Percentiles rank a stretch among this genome's conserved stretches.
Evolutionary conservation across 1,284 basidiomycete species (phyloP).

Genomic region (Austroboletus niveus): DNA sequence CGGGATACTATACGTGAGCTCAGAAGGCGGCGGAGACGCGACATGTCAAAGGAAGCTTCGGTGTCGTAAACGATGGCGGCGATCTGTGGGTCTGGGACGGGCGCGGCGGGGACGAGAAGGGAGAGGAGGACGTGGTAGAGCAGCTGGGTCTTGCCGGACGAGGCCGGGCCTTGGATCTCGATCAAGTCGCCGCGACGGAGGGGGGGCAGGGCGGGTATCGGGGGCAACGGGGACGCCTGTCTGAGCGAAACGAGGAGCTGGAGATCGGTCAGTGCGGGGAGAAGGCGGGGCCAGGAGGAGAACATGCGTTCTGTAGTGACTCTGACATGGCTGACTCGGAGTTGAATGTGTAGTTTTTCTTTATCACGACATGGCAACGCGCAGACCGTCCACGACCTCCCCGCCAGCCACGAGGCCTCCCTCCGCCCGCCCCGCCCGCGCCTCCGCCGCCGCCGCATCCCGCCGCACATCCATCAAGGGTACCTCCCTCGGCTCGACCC

Average conservation of each 20-base stretch:
- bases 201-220: slow-evolving; percentile 25
- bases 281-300: not conserved
- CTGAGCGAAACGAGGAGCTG: slow-evolving; percentile 23
- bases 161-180: slow-evolving; percentile 72
- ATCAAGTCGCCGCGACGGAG: slow-evolving; percentile 48
- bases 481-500: slow-evolving; percentile 33
- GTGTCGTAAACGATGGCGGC: slow-evolving; percentile 67
- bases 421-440: slow-evolving; percentile 46
- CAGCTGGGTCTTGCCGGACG: slow-evolving; percentile 73
- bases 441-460: slow-evolving; percentile 37
- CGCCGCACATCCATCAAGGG: slow-evolving; percentile 53
- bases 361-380: slow-evolving; percentile 31
- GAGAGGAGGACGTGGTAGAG: slow-evolving; percentile 62
- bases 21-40: slow-evolving; percentile 54
- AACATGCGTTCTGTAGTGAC: slow-evolving; percentile 45
- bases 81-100: slow-evolving; percentile 41
- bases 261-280: slow-evolving; percentile 12
- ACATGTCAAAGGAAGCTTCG: slow-evolving; percentile 59
- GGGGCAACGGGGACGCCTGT: slow-evolving; percentile 27
- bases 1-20: slow-evolving; percentile 34
- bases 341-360: not conserved
- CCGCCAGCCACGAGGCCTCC: slow-evolving; percentile 37
- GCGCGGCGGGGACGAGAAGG: slow-evolving; percentile 52
- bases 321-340: slow-evolving; percentile 32
- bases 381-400: slow-evolving; percentile 39